These are phyloP conservation scores for Podila minutissima DNA, from an alignment of 192 early-diverging fungal species.

Conservation along the genomic window DNA sequence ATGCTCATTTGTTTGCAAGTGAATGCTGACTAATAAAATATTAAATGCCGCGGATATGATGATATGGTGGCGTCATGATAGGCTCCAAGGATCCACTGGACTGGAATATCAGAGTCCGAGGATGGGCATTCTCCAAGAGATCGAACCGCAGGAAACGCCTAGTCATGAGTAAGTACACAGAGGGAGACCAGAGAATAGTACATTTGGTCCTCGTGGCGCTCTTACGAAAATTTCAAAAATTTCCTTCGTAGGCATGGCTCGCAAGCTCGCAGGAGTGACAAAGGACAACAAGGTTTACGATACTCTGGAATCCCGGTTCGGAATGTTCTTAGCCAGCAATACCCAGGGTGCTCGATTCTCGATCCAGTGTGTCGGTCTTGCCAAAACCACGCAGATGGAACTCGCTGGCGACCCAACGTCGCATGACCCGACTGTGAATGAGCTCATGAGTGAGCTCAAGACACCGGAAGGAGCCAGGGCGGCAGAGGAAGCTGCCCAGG, in stretches of 20 bases:
- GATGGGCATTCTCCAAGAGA: conserved; percentile 54
- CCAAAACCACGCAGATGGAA: conserved; percentile 47
- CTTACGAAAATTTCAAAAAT: too few relatives aligned
- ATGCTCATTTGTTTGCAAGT: neutral
- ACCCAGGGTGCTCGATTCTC: conserved; percentile 54
- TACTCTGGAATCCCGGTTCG: conserved; percentile 50
- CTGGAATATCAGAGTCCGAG: conserved; percentile 51
- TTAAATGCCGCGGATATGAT: too few relatives aligned
- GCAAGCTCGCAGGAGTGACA: conserved; percentile 48
- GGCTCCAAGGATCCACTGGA: conserved; percentile 46
- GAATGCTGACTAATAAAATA: conserved; percentile 9
- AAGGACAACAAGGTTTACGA: conserved; percentile 50
- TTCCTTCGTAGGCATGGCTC: conserved; percentile 39
- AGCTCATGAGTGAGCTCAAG: conserved; percentile 19
- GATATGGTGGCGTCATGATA: conserved; percentile 4
- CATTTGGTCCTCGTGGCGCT: too few relatives aligned
- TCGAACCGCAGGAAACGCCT: conserved; percentile 50
- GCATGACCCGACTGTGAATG: conserved; percentile 29
- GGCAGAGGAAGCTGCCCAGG: conserved; percentile 19
- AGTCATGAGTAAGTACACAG: conserved; percentile 38
- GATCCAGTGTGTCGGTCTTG: conserved; percentile 60
- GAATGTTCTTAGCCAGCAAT: conserved; percentile 63
- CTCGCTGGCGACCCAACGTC: conserved; percentile 32
- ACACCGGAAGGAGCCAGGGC: conserved; percentile 12
- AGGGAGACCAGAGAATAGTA: neutral